Evolutionary conservation across 2,329 filamentous ascomycete species (phyloP), one percentile per base, ranked within the genome.

Genomic region (Calonectria henricotiae): DNA sequence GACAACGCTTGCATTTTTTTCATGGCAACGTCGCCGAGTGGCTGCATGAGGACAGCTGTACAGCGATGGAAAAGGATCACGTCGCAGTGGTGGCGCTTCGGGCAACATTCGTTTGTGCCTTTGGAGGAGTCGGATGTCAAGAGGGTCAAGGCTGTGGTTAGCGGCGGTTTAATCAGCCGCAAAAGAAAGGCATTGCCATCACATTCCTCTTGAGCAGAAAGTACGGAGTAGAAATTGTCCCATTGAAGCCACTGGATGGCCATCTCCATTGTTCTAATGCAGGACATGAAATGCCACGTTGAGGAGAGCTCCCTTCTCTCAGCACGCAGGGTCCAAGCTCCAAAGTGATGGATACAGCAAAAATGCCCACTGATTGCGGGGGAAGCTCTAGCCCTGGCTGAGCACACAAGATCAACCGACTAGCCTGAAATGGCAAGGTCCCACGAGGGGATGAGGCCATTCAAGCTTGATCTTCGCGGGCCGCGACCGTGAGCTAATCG

Each of bases 341-440:
- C n/a, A 32, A 4, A 30, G 27, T 30, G 27, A 30, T 30, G 27
- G 27, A 7, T 4, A 30, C 27, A 7, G 7, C 27, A 30, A 30
- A 30, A 30, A 12, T 37, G 32, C 5, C 32, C 51, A 17, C n/a
- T 37, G 12, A 37, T 8, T 55, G 51, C 32, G 51, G 51, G 51
- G 51, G n/a, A 55, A 55, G 51, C 32, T 47, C n/a, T 2, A 30
- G 11, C 7, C n/a, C 20, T 46, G 1, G 43, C 43, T 20, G 30
- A 54, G 30, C 30, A 23, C 30, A 7, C 49, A 30, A 37, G n/a
- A 32, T 9, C 35, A 39, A 39, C 20, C n/a, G 13, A n/a, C 51
- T 58, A 39, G 51, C 51, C 20, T 9, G 20, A 58, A 58, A 25
- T 39, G 51, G 51, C 5, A 58, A 58, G 37, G 51, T 32, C 20